These are phyloP conservation scores for Calonectria multiphialidica DNA, from an alignment of 2,329 filamentous ascomycete genomes.

Conservation along the genomic window DNA sequence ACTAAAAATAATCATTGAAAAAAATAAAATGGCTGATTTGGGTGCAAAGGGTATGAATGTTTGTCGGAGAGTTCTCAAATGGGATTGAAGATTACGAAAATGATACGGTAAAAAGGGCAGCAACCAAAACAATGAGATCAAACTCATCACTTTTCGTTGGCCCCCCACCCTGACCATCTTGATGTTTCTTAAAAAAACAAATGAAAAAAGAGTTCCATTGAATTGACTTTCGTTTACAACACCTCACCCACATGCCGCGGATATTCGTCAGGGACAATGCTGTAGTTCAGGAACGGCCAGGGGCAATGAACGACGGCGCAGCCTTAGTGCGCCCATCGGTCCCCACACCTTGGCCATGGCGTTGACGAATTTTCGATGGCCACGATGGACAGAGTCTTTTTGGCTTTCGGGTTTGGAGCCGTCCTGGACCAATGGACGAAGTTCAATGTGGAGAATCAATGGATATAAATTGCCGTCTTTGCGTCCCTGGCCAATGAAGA, in stretches of 20 bases:
- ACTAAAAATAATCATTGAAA: no score
- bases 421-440: background rate
- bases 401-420: background rate
- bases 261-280: background rate
- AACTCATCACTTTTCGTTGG: no score
- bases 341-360: background rate
- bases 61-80: no score
- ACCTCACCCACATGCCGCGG: background rate
- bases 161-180: no score
- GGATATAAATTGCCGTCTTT: background rate
- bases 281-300: background rate
- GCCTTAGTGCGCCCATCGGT: background rate
- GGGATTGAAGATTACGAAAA: no score
- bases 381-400: background rate
- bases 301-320: background rate
- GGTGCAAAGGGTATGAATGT: no score
- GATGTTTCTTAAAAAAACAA: background rate
- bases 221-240: background rate
- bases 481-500: background rate
- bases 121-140: no score
- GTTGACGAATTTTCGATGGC: constrained; percentile 2
- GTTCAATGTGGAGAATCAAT: background rate
- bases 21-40: no score
- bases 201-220: background rate
- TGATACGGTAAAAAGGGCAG: no score